These are phyloP conservation scores for Cerioporus squamosus DNA, from an alignment of 1,284 basidiomycete genomes.

Conservation along the genomic window DNA sequence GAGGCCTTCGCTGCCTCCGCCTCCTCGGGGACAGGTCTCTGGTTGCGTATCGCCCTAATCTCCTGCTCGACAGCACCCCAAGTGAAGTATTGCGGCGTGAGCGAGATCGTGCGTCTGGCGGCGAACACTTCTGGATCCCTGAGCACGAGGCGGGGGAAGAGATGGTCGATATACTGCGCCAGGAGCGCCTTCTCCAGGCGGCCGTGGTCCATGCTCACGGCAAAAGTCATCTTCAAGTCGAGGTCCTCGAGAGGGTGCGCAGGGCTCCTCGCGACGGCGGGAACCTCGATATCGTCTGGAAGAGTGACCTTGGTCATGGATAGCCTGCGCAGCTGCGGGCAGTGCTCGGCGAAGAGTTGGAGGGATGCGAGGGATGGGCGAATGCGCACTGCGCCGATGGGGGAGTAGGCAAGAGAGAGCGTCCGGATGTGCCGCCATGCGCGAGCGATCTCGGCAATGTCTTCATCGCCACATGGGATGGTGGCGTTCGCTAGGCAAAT, in stretches of 20 bases:
- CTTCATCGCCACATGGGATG: constrained; percentile 2
- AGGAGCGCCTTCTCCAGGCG: background rate
- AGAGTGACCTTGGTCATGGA: constrained; percentile 11
- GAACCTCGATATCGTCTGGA: constrained; percentile 2
- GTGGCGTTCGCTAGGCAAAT: background rate
- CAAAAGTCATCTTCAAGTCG: constrained; percentile 12
- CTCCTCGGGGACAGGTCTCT: background rate
- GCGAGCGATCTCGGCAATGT: constrained; percentile 14
- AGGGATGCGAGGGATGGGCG: constrained; percentile 11
- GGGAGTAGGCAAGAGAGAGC: constrained; percentile 9
- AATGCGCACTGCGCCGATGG: background rate
- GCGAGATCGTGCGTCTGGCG: background rate
- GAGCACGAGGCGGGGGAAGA: constrained; percentile 16
- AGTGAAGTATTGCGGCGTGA: background rate
- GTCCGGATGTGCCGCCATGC: constrained; percentile 10
- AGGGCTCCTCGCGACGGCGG: background rate
- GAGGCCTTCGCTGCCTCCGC: too few relatives aligned
- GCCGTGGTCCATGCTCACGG: background rate
- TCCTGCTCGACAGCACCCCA: constrained; percentile 7
- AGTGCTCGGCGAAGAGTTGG: constrained; percentile 13
- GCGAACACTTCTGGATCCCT: background rate
- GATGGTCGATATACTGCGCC: constrained; percentile 14
- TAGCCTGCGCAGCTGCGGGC: constrained; percentile 12
- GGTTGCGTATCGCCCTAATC: background rate
- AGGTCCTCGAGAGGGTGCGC: constrained; percentile 10